phyloP scores from a whole-genome alignment of 768 basidiomycete genomes.

The Tricholomella constricta region DNA sequence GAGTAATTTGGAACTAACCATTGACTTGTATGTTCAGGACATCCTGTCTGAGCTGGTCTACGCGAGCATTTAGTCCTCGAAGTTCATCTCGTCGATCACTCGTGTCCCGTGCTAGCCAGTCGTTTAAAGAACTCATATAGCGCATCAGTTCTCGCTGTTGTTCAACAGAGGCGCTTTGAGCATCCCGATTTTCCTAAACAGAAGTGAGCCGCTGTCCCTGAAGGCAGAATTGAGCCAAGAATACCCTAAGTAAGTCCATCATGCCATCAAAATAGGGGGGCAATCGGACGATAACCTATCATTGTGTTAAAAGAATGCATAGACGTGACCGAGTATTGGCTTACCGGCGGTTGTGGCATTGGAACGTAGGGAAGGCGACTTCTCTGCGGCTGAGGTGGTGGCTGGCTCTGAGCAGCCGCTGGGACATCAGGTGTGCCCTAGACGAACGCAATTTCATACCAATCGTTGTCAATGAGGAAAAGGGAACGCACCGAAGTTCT shows the following conservation, averaged over 20 bases:
- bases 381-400: slow-evolving; percentile 13
- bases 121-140: slow-evolving; percentile 75
- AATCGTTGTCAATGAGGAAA: not conserved
- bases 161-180: slow-evolving; percentile 72
- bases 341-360: slow-evolving; percentile 58
- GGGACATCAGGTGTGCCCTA: slow-evolving; percentile 25
- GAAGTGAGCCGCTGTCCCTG: slow-evolving; percentile 7
- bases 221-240: not conserved
- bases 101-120: slow-evolving; percentile 80
- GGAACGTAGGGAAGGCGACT: slow-evolving; percentile 37
- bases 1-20: slow-evolving; percentile 27
- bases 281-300: slow-evolving; percentile 61
- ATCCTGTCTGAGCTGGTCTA: slow-evolving; percentile 50
- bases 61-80: slow-evolving; percentile 60
- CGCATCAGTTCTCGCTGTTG: slow-evolving; percentile 81
- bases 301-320: not conserved
- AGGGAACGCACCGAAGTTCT: slow-evolving; percentile 2
- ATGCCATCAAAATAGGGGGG: slow-evolving; percentile 68
- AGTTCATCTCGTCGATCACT: slow-evolving; percentile 77
- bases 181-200: slow-evolving; percentile 70
- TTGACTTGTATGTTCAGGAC: slow-evolving; percentile 37
- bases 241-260: slow-evolving; percentile 66
- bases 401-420: slow-evolving; percentile 22
- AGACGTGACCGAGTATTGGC: slow-evolving; percentile 22
- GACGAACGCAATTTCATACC: not conserved